Evolutionary conservation across 352 stramenopile species (phyloP).

Genomic region (Blastocystis sp.): DNA sequence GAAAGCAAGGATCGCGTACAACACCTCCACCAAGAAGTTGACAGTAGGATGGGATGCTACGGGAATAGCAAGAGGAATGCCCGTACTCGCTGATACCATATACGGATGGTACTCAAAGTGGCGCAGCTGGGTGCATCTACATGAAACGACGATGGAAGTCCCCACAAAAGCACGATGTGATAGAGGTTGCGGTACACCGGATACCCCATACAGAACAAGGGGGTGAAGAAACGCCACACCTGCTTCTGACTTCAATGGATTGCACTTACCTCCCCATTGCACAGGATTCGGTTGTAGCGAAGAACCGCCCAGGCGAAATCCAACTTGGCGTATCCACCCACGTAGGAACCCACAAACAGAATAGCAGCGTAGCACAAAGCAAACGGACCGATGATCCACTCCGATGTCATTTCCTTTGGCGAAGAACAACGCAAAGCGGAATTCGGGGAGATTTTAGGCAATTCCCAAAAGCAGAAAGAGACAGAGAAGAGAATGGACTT

Average conservation of each 20-base stretch:
- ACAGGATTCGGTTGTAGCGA: slow-evolving; percentile 6
- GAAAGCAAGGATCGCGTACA: slow-evolving; percentile 19
- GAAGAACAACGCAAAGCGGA: neutral
- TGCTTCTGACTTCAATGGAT: neutral
- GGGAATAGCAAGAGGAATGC: neutral
- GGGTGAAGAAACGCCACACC: slow-evolving; percentile 29
- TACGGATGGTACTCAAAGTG: neutral
- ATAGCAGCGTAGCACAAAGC: neutral
- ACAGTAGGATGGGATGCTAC: neutral
- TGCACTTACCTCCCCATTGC: neutral
- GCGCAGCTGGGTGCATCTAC: neutral
- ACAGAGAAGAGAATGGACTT: neutral
- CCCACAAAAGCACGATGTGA: slow-evolving; percentile 1
- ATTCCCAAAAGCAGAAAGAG: neutral
- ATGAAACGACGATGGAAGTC: neutral
- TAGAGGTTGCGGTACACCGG: neutral
- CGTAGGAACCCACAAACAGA: neutral
- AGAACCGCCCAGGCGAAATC: neutral
- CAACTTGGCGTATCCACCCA: neutral
- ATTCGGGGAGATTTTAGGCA: neutral
- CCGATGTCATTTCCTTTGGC: slow-evolving; percentile 2
- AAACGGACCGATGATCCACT: neutral
- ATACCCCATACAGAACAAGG: slow-evolving; percentile 4
- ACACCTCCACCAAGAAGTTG: slow-evolving; percentile 8
- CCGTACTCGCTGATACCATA: neutral